These are phyloP conservation scores for Geotrichum aggregatum DNA, from an alignment of 1,139 yeast genomes.

Conservation along the genomic window DNA sequence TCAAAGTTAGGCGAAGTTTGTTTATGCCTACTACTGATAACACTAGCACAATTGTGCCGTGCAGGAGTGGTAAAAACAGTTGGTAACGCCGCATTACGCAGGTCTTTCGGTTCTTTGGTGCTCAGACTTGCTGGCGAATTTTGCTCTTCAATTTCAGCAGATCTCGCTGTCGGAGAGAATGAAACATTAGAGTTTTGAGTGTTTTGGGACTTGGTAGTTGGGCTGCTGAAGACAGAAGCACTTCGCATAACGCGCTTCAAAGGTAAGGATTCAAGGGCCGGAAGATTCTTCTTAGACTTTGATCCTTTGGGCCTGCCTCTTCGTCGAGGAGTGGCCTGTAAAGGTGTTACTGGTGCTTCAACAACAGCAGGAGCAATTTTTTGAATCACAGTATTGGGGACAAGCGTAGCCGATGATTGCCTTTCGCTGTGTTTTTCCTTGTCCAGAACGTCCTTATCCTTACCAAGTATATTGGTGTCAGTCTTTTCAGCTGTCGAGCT, in stretches of 20 bases:
- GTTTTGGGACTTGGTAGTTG: background rate
- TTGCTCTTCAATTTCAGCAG: background rate
- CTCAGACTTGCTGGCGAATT: too few relatives aligned
- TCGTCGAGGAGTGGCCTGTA: background rate
- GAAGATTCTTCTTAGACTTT: constrained; percentile 1
- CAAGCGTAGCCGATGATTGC: too few relatives aligned
- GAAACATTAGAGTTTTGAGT: background rate
- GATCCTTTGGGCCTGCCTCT: constrained; percentile 13
- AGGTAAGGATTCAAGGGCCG: background rate
- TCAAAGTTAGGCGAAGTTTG: too few relatives aligned
- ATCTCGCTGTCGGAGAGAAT: background rate
- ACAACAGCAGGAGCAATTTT: background rate
- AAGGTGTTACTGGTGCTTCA: background rate
- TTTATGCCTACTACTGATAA: too few relatives aligned
- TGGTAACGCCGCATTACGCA: too few relatives aligned
- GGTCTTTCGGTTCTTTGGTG: too few relatives aligned
- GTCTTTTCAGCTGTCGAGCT: background rate
- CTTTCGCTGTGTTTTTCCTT: too few relatives aligned
- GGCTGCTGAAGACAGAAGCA: background rate
- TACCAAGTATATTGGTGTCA: too few relatives aligned
- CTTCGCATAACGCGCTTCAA: constrained; percentile 4
- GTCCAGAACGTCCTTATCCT: too few relatives aligned
- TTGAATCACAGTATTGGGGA: too few relatives aligned
- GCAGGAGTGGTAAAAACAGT: too few relatives aligned
- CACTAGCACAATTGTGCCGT: too few relatives aligned